These are phyloP conservation scores for Termitomyces sp. DNA, from an alignment of 768 basidiomycete genomes.

Conservation along the genomic window DNA sequence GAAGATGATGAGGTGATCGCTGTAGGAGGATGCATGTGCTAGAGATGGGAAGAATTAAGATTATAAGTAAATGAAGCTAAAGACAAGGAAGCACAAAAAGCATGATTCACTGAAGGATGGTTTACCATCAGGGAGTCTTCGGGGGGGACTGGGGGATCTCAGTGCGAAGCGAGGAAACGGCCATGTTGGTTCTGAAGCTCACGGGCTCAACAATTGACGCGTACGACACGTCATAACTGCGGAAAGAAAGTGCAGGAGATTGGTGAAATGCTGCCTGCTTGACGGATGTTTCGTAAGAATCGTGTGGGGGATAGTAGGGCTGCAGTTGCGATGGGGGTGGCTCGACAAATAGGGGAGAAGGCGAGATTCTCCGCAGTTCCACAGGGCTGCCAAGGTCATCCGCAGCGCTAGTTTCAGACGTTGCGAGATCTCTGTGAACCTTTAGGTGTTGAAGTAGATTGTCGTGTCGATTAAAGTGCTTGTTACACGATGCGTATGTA, in stretches of 20 bases:
- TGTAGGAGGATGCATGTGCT: constrained; percentile 1
- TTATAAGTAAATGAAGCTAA: not conserved
- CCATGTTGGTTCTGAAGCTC: constrained; percentile 34
- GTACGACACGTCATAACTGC: constrained; percentile 7
- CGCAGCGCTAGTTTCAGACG: constrained; percentile 8
- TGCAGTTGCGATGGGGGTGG: constrained; percentile 8
- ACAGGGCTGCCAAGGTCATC: constrained; percentile 12
- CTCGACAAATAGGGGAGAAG: constrained; percentile 9
- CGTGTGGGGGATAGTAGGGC: constrained; percentile 7
- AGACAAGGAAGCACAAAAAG: not conserved
- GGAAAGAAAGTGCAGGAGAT: constrained; percentile 1
- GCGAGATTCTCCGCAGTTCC: constrained; percentile 7
- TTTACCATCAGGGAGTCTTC: not conserved
- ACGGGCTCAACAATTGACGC: constrained; percentile 18
- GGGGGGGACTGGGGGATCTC: constrained; percentile 30
- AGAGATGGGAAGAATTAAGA: not conserved
- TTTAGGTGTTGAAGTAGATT: constrained; percentile 77
- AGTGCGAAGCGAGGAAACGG: constrained; percentile 39
- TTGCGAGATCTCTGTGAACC: constrained; percentile 47
- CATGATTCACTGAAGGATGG: too few relatives aligned
- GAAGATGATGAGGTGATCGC: not conserved
- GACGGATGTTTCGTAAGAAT: constrained; percentile 9
- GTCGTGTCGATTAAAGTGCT: constrained; percentile 74
- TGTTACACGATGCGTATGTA: constrained; percentile 60
- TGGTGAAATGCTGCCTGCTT: constrained; percentile 8